phyloP scores from a whole-genome alignment of 106 monocot species.

The Platanthera zijinensis region DNA sequence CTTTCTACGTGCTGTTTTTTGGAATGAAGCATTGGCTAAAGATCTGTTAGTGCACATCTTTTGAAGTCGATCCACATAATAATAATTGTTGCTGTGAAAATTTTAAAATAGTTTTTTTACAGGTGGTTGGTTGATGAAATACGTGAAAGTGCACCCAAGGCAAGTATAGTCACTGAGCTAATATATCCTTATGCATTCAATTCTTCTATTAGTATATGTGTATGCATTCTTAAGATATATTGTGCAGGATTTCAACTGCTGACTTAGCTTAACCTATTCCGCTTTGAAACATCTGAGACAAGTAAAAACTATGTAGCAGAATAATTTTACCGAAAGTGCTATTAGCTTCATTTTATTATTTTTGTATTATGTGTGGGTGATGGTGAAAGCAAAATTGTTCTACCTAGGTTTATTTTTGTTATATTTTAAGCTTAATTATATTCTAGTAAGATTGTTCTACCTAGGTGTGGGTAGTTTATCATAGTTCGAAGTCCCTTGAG shows the following conservation, averaged over 20 bases:
- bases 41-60: not conserved
- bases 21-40: no score
- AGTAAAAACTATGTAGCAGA: no score
- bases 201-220: not conserved
- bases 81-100: not conserved
- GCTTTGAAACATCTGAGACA: not conserved
- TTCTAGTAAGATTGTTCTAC: no score
- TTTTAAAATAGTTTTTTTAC: conserved; percentile 6
- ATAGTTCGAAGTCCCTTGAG: no score
- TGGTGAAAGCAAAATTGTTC: no score
- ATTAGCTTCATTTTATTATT: no score
- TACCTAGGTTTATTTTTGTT: no score
- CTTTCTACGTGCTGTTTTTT: no score
- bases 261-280: not conserved
- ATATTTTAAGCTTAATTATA: no score
- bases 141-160: conserved; percentile 82
- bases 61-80: not conserved
- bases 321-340: no score
- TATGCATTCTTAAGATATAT: not conserved
- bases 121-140: conserved; percentile 98
- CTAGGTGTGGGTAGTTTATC: no score
- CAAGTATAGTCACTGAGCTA: conserved; percentile 9
- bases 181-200: not conserved
- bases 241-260: not conserved
- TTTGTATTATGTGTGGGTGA: no score